phyloP scores from a whole-genome alignment of 805 yeast species.

The Trichomonascus vanleenenianus region DNA sequence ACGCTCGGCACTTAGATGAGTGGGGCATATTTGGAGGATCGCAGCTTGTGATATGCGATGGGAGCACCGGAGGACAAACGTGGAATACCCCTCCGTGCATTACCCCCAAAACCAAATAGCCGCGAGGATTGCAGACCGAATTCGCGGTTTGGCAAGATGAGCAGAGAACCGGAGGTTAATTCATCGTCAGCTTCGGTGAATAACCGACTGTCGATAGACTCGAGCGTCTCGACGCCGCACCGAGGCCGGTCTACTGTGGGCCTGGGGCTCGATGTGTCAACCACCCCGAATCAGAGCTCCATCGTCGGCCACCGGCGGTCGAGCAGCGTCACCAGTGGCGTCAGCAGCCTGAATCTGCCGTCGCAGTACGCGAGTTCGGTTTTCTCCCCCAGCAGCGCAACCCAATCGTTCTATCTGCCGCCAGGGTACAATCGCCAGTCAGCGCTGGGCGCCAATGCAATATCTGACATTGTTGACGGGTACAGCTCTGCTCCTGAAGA shows the following conservation, averaged over 20 bases:
- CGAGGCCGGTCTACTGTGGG: background rate
- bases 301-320: constrained; percentile 3
- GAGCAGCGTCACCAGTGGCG: constrained; percentile 11
- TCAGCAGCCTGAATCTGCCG: constrained; percentile 3
- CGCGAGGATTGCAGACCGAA: too few relatives aligned
- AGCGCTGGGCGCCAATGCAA: constrained; percentile 66
- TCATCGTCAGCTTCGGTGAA: too few relatives aligned
- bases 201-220: too few relatives aligned
- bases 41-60: too few relatives aligned
- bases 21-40: too few relatives aligned
- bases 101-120: too few relatives aligned
- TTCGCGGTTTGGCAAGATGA: too few relatives aligned
- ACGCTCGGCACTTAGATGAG: too few relatives aligned
- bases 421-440: constrained; percentile 38
- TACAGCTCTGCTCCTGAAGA: background rate
- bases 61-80: too few relatives aligned
- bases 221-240: too few relatives aligned
- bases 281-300: background rate
- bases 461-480: constrained; percentile 63
- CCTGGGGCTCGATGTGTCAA: background rate
- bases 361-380: constrained; percentile 1
- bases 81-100: too few relatives aligned
- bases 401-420: constrained; percentile 10
- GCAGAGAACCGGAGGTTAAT: too few relatives aligned
- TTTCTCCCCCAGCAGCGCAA: background rate